These are phyloP conservation scores for Actinidia polygama DNA, from an alignment of 179 eudicot species.

Conservation along the genomic window DNA sequence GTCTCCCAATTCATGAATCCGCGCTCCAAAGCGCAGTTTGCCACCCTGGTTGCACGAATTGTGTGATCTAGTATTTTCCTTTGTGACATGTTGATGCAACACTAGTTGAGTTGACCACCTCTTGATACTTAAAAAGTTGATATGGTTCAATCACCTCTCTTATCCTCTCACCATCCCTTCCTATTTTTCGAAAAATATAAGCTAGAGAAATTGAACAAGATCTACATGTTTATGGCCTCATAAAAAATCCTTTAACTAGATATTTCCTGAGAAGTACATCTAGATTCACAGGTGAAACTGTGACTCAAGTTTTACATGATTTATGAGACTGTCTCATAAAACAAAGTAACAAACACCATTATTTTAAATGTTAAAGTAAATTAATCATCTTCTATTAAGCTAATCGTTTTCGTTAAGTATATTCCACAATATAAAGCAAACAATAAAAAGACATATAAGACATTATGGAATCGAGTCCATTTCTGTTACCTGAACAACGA, in stretches of 20 bases:
- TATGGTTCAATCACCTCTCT: not conserved
- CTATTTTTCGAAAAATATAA: not conserved
- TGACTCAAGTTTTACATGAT: not conserved
- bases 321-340: not conserved
- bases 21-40: too few relatives aligned
- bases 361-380: not conserved
- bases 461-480: not conserved
- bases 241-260: not conserved
- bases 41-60: too few relatives aligned
- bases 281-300: not conserved
- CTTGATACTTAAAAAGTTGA: not conserved
- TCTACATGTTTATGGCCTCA: not conserved
- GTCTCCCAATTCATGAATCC: too few relatives aligned
- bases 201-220: conserved; percentile 7
- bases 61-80: too few relatives aligned
- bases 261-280: not conserved
- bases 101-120: not conserved
- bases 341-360: not conserved
- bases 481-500: conserved; percentile 71
- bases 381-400: too few relatives aligned
- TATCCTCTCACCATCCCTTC: not conserved
- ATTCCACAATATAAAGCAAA: not conserved
- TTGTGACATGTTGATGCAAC: too few relatives aligned
- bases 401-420: too few relatives aligned
- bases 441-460: not conserved